phyloP scores from a whole-genome alignment of 108 stramenopile species.

The Cylindrotheca closterium region DNA sequence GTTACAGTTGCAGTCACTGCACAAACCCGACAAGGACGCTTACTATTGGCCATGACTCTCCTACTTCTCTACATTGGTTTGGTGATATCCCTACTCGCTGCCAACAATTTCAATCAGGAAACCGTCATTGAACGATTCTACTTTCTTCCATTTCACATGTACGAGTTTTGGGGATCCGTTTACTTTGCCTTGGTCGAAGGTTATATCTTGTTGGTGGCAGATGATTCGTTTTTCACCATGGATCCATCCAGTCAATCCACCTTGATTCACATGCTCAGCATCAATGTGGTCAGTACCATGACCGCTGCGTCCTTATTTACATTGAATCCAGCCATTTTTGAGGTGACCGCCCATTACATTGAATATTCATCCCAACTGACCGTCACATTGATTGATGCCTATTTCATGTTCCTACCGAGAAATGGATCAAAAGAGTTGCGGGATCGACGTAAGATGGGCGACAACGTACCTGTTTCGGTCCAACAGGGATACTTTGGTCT shows the following conservation, averaged over 20 bases:
- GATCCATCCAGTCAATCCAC: background rate
- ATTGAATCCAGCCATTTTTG: background rate
- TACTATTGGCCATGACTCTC: background rate
- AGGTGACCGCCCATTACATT: conserved; percentile 5
- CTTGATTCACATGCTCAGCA: background rate
- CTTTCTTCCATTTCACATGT: conserved; percentile 5
- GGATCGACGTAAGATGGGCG: background rate
- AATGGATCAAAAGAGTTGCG: too few relatives aligned
- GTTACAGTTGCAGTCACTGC: too few relatives aligned
- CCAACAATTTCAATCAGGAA: background rate
- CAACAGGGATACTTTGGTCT: background rate
- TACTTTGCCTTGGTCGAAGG: conserved; percentile 1
- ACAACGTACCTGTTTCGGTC: background rate
- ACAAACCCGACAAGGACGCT: background rate
- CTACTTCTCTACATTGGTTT: background rate
- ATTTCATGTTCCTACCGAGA: too few relatives aligned
- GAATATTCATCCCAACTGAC: conserved; percentile 4
- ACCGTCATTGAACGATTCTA: background rate
- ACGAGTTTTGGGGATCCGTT: background rate
- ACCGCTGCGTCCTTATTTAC: background rate
- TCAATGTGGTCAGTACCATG: background rate
- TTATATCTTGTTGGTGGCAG: too few relatives aligned
- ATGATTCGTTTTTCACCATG: background rate
- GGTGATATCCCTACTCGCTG: background rate
- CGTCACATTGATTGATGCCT: conserved; percentile 1